phyloP scores from a whole-genome alignment of 352 stramenopile genomes.

The Vaucheria bursata region DNA sequence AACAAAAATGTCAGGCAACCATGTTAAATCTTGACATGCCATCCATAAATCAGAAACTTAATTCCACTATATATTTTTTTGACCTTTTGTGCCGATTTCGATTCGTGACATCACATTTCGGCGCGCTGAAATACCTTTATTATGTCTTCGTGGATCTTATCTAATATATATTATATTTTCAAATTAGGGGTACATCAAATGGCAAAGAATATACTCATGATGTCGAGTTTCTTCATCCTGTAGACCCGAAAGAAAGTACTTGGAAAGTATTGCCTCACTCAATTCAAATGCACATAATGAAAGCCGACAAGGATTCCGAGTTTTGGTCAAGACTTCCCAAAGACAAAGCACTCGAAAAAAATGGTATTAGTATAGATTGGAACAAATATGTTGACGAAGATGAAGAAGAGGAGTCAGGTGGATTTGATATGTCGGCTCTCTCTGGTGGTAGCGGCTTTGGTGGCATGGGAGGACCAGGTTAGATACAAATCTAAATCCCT shows the following conservation, averaged over 20 bases:
- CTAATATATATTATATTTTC: too few species aligned
- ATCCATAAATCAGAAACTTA: too few species aligned
- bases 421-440: constrained; percentile 81
- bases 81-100: too few species aligned
- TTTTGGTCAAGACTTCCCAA: constrained; percentile 80
- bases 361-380: constrained; percentile 78
- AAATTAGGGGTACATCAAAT: constrained; percentile 52
- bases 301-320: constrained; percentile 75
- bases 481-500: neutral
- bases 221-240: constrained; percentile 63
- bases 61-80: too few species aligned
- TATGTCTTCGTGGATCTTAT: too few species aligned
- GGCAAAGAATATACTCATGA: constrained; percentile 42
- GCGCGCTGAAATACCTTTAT: too few species aligned
- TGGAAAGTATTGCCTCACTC: constrained; percentile 80
- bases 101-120: too few species aligned
- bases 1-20: too few species aligned
- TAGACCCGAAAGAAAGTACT: constrained; percentile 68
- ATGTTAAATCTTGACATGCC: too few species aligned
- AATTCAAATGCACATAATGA: constrained; percentile 82
- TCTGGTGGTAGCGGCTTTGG: constrained; percentile 57
- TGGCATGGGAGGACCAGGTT: constrained; percentile 9
- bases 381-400: constrained; percentile 83
- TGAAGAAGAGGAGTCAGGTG: constrained; percentile 69
- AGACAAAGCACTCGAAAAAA: constrained; percentile 84